Percentiles rank a stretch among this genome's conserved stretches.
Conservation (phyloP, 352 stramenopile species). For the Phytophthora fragariaefolia region DNA sequence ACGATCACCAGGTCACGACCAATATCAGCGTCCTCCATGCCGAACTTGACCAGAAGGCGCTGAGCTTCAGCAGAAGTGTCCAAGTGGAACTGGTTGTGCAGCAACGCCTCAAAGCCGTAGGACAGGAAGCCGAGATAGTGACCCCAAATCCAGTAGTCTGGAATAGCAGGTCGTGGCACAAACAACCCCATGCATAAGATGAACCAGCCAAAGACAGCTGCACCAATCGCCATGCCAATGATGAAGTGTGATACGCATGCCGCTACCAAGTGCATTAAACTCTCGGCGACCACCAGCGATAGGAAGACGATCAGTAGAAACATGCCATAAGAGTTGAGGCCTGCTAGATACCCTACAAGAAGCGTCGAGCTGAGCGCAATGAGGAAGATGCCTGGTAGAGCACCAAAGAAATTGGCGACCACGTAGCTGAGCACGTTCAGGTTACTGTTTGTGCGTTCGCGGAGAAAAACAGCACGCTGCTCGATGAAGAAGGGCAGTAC, state of each 20-base stretch:
- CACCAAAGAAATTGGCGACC: conserved; percentile 68
- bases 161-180: conserved; percentile 60
- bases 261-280: conserved; percentile 76
- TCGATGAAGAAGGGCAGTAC: conserved; percentile 88
- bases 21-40: conserved; percentile 56
- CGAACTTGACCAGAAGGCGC: conserved; percentile 45
- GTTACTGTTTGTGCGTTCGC: conserved; percentile 56
- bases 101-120: conserved; percentile 80
- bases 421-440: conserved; percentile 84
- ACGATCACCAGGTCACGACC: conserved; percentile 55
- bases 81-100: conserved; percentile 74
- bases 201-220: conserved; percentile 82
- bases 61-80: conserved; percentile 15
- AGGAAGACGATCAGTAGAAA: conserved; percentile 76
- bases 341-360: conserved; percentile 54
- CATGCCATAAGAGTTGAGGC: conserved; percentile 58
- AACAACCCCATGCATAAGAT: conserved; percentile 86
- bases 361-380: conserved; percentile 60
- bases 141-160: conserved; percentile 73
- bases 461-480: conserved; percentile 83
- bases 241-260: conserved; percentile 82
- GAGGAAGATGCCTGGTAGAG: conserved; percentile 67
- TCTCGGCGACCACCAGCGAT: conserved; percentile 78
- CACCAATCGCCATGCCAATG: conserved; percentile 81
- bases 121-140: conserved; percentile 87